These are phyloP conservation scores for Musa balbisiana DNA, from an alignment of 202 grass and related monocot species.

Conservation along the genomic window DNA sequence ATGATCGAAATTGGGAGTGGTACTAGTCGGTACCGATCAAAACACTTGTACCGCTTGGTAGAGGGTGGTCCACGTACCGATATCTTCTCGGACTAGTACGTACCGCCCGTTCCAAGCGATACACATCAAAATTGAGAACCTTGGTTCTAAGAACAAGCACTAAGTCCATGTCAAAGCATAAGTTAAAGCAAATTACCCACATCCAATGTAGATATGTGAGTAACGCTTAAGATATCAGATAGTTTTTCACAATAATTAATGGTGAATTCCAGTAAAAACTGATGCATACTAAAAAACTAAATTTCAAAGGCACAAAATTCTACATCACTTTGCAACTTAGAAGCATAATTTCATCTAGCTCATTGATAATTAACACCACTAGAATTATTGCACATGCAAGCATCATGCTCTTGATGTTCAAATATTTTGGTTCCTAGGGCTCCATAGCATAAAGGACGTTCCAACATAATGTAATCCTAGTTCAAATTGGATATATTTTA, in stretches of 20 bases:
- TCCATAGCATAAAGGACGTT: not conserved
- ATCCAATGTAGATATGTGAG: not conserved
- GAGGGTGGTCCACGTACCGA: too few species aligned
- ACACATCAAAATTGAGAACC: not conserved
- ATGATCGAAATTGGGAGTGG: too few species aligned
- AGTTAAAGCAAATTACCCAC: not conserved
- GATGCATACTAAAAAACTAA: not conserved
- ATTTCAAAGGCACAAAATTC: not conserved
- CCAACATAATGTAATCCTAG: too few species aligned
- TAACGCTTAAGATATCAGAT: not conserved
- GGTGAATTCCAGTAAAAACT: not conserved
- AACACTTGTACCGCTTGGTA: too few species aligned
- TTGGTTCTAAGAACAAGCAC: not conserved
- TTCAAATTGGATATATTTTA: too few species aligned
- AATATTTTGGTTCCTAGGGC: not conserved
- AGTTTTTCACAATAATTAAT: not conserved
- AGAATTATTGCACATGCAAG: not conserved
- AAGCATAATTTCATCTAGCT: not conserved
- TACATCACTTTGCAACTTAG: not conserved
- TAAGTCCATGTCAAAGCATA: not conserved
- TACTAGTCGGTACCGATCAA: too few species aligned
- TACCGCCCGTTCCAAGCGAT: too few species aligned
- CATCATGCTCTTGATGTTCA: not conserved
- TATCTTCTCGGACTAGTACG: too few species aligned
- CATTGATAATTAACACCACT: not conserved